Percentiles rank a stretch among this genome's conserved stretches.
These are phyloP conservation scores for Solanum habrochaites DNA, from an alignment of 257 asterid species.

Conservation along the genomic window DNA sequence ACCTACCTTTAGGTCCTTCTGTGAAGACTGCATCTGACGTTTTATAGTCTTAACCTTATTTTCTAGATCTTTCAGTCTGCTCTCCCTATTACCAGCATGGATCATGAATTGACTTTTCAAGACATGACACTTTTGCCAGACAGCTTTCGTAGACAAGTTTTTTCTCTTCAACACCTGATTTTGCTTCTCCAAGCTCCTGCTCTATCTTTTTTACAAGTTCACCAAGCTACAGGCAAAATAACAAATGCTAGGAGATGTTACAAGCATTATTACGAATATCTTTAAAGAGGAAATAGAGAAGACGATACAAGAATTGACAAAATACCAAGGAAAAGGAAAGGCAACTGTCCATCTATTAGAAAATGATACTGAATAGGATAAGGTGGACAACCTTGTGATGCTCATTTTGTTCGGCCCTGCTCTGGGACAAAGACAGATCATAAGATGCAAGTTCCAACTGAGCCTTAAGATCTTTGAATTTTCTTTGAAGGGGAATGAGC, in stretches of 20 bases:
- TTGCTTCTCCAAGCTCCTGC: constrained; percentile 73
- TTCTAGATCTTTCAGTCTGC: constrained; percentile 73
- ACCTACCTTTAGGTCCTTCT: constrained; percentile 67
- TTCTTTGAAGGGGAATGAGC: constrained; percentile 82
- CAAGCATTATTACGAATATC: background rate
- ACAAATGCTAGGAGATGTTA: background rate
- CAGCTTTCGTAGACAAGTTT: constrained; percentile 42
- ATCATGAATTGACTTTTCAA: constrained; percentile 68
- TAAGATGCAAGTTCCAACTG: constrained; percentile 84
- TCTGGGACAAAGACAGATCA: constrained; percentile 76
- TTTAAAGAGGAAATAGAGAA: background rate
- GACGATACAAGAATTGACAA: background rate
- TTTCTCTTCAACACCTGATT: constrained; percentile 52
- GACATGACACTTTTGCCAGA: constrained; percentile 58
- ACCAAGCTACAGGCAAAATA: constrained; percentile 47
- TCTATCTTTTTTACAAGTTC: constrained; percentile 74
- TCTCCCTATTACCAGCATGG: constrained; percentile 76
- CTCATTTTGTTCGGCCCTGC: constrained; percentile 88
- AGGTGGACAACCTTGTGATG: constrained; percentile 74
- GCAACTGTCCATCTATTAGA: background rate
- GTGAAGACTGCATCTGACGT: constrained; percentile 66
- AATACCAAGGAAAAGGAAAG: background rate
- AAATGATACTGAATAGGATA: background rate
- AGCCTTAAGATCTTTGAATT: constrained; percentile 69
- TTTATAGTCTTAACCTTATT: constrained; percentile 59